Conservation (phyloP, 1,139 yeast genomes). For the Saccharomyces hybrid region DNA sequence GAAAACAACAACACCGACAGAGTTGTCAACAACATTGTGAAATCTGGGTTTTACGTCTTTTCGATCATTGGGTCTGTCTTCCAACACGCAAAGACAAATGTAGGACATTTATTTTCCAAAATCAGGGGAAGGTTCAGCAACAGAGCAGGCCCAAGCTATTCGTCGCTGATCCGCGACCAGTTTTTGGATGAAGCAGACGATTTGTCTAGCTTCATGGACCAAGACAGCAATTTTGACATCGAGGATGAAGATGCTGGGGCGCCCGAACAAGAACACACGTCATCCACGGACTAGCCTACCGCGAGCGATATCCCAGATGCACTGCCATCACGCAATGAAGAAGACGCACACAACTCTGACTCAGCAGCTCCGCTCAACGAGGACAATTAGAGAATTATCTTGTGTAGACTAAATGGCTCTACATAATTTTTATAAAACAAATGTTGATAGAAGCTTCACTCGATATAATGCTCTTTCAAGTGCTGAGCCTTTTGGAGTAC, state of each 20-base stretch:
- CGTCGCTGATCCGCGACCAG: constrained; percentile 29
- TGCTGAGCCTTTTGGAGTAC: too few relatives aligned
- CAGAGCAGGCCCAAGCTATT: constrained; percentile 27
- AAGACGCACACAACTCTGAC: background rate
- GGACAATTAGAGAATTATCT: background rate
- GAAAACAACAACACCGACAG: constrained; percentile 61
- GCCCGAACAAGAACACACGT: constrained; percentile 6
- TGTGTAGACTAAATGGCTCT: background rate
- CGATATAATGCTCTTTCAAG: too few relatives aligned
- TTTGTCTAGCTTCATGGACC: constrained; percentile 25
- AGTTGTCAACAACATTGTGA: constrained; percentile 53
- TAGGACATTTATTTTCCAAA: constrained; percentile 9
- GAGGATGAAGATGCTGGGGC: constrained; percentile 19
- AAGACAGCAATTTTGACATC: constrained; percentile 29
- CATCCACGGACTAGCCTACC: constrained; percentile 12
- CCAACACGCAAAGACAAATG: constrained; percentile 16
- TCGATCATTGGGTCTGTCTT: constrained; percentile 29
- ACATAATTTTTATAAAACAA: background rate
- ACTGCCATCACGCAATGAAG: background rate
- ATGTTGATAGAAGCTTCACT: background rate
- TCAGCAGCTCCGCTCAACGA: background rate
- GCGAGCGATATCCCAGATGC: background rate
- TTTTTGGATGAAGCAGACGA: constrained; percentile 32
- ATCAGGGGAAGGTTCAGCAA: constrained; percentile 15
- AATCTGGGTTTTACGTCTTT: constrained; percentile 46